These are phyloP conservation scores for Trifolium pratense DNA, from an alignment of 306 rosid species.

Conservation along the genomic window DNA sequence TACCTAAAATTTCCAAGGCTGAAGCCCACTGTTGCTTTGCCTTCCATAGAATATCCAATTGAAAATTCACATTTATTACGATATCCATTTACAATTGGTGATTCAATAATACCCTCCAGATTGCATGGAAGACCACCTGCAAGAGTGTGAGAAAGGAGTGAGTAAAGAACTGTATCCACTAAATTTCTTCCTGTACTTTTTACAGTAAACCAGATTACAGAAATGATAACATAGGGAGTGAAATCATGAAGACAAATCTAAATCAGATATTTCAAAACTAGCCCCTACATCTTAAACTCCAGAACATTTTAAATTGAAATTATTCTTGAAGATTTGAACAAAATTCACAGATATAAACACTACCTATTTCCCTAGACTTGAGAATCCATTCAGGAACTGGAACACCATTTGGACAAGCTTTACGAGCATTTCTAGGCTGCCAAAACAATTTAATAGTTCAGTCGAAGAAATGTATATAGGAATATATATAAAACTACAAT, in stretches of 20 bases:
- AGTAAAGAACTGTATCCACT: conserved; percentile 23
- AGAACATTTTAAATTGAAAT: background rate
- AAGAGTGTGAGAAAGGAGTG: conserved; percentile 36
- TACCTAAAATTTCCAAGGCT: conserved; percentile 98
- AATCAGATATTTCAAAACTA: conserved; percentile 22
- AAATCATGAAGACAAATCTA: conserved; percentile 30
- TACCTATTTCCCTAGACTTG: conserved; percentile 86
- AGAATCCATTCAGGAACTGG: conserved; percentile 91
- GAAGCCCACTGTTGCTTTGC: conserved; percentile 87
- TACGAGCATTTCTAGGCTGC: conserved; percentile 90
- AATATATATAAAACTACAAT: conserved; percentile 1
- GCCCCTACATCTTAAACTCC: conserved; percentile 13
- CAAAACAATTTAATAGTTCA: conserved; percentile 28
- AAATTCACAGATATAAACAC: conserved; percentile 20
- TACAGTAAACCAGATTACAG: conserved; percentile 25
- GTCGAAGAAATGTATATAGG: background rate
- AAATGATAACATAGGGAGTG: background rate
- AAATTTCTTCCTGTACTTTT: conserved; percentile 10
- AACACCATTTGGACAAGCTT: conserved; percentile 84
- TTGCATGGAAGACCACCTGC: conserved; percentile 93
- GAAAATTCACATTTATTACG: conserved; percentile 98
- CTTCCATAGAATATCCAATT: conserved; percentile 81
- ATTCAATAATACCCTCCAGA: conserved; percentile 82
- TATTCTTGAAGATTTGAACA: conserved; percentile 17
- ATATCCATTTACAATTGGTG: conserved; percentile 87